Base-by-base conservation (phyloP, 1,284 basidiomycete species). In the Sanguinoderma infundibulare region DNA sequence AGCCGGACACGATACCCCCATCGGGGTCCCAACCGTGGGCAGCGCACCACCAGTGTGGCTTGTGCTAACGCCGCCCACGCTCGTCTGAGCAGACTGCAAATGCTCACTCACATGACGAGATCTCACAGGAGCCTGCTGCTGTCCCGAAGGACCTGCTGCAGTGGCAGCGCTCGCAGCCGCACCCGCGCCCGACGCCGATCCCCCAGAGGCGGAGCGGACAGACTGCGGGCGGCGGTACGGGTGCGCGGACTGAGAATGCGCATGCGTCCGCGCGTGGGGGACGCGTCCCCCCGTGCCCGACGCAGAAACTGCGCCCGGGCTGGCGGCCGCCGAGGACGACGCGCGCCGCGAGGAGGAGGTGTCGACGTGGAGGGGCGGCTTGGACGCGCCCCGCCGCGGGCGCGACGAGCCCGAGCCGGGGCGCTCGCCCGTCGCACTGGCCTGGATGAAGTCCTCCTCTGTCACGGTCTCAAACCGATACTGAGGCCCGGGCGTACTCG, bases 391-490 rank as follows among this genome's bases (percentile, higher is more conserved):
- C 34, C 66, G 64, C n/a, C 47, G 47, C n/a, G 14, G 26, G 26
- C 59, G 53, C 17, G 63, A 51, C 40, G 64, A 32, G 47, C 47
- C 47, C 5, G 47, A 50, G 44, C 40, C 40, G 46, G 65, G 53
- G 50, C 68, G 54, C 57, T 64, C 63, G 34, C 53, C 53, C 38
- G 51, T 53, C 57, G 64, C 55, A 26, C 38, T 56, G 36, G 65
- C 63, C 46, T 58, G 68, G 40, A 63, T 55, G 57, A 71, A 74
- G 42, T 72, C 63, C 53, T 70, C 69, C 59, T 70, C 69, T 58
- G 70, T 69, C 44, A 68, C 66, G 61, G 69, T 72, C 60, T 74
- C 73, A 67, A 76, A 76, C 51, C 70, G 72, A 54, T 63, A 72
- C 58, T 64, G 63, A 49, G 60, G 60, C 67, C 64, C 53, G 50